Evolutionary conservation across 2,329 filamentous ascomycete species (phyloP).

Genomic region (Cercospora sesami): DNA sequence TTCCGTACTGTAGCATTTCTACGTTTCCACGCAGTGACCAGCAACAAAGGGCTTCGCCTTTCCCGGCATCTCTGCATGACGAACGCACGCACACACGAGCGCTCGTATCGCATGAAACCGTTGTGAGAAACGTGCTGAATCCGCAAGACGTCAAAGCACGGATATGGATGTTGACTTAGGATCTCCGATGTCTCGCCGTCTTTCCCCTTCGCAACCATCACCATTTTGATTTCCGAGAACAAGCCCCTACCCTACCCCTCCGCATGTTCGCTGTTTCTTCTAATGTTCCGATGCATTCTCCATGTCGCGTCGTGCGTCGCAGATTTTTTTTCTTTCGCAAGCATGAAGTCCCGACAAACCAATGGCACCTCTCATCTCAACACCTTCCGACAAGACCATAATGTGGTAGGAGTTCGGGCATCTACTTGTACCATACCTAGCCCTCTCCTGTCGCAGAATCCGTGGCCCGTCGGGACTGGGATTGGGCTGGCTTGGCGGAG

Average conservation of each 20-base stretch:
- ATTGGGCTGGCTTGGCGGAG: neutral
- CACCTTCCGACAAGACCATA: neutral
- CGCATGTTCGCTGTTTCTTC: neutral
- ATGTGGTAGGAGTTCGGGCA: slow-evolving; percentile 10
- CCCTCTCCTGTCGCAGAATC: neutral
- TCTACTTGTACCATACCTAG: neutral
- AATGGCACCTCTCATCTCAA: neutral
- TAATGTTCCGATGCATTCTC: neutral
- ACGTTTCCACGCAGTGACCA: neutral
- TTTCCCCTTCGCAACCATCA: neutral
- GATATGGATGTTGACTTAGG: neutral
- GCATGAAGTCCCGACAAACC: neutral
- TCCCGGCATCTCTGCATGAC: neutral
- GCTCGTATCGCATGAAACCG: neutral
- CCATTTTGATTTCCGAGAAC: neutral
- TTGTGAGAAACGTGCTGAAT: neutral
- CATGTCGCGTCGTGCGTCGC: neutral
- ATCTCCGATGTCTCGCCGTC: neutral
- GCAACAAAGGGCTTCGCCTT: neutral
- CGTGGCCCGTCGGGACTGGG: no score
- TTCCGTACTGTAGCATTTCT: neutral
- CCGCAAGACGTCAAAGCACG: neutral
- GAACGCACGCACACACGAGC: no score
- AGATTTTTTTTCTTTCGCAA: neutral
- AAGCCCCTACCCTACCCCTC: neutral